A percentile compares a stretch with the other conserved stretches of the same genome.
Conservation (phyloP, 2,329 filamentous ascomycete genomes). For the Ophiostoma australiae region DNA sequence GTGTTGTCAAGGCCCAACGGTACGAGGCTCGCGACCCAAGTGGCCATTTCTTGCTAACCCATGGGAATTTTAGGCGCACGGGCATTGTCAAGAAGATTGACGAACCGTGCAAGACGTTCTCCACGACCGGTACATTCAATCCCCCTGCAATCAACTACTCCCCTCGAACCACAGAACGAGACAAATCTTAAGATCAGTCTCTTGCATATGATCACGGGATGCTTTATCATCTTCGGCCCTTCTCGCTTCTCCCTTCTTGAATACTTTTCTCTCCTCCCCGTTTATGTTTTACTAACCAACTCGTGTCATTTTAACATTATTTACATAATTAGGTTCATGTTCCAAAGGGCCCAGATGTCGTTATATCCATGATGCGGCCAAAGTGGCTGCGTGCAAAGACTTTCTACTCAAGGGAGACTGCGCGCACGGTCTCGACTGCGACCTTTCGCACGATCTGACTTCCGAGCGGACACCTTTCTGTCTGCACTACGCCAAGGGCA, state of each 20-base stretch:
- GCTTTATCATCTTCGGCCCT: not conserved
- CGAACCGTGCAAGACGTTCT: slow-evolving; percentile 68
- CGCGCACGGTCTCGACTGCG: slow-evolving; percentile 70
- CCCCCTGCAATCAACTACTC: not conserved
- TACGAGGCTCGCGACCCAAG: slow-evolving; percentile 44
- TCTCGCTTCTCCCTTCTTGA: slow-evolving; percentile 1
- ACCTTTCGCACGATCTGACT: slow-evolving; percentile 81
- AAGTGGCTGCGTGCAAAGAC: slow-evolving; percentile 85
- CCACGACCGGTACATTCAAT: slow-evolving; percentile 59
- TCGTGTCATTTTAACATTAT: not conserved
- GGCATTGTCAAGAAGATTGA: slow-evolving; percentile 61
- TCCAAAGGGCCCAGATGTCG: slow-evolving; percentile 73
- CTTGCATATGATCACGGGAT: not conserved
- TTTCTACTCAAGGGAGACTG: slow-evolving; percentile 78
- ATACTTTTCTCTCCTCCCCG: too few relatives aligned
- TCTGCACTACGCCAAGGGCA: slow-evolving; percentile 82
- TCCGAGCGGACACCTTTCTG: slow-evolving; percentile 83
- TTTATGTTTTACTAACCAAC: slow-evolving; percentile 18
- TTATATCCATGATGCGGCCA: slow-evolving; percentile 76
- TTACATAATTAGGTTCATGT: slow-evolving; percentile 65
- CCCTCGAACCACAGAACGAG: not conserved
- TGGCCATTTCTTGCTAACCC: slow-evolving; percentile 35
- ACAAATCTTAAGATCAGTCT: not conserved
- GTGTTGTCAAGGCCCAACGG: slow-evolving; percentile 70
- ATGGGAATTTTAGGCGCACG: slow-evolving; percentile 40